Conservation (phyloP, 2,329 filamentous ascomycete species). For the Rhynchosporium graminicola region DNA sequence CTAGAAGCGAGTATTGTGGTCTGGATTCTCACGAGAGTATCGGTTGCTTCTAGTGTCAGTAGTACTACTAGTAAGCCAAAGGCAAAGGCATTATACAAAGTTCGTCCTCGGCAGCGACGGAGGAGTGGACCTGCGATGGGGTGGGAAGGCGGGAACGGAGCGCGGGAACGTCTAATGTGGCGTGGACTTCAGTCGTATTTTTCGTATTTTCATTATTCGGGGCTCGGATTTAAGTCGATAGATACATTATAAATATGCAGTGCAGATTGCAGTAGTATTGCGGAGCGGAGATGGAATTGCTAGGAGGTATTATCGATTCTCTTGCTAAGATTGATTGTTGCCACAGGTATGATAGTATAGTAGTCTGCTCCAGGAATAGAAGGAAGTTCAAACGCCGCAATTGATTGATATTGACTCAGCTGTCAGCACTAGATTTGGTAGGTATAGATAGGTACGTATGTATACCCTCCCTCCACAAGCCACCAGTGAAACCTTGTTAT, state of each 20-base stretch:
- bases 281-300: too few relatives aligned
- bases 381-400: too few relatives aligned
- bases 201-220: not conserved
- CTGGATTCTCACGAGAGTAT: not conserved
- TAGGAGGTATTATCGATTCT: too few relatives aligned
- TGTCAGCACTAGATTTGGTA: too few relatives aligned
- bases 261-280: not conserved
- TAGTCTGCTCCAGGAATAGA: too few relatives aligned
- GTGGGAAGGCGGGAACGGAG: not conserved
- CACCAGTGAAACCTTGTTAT: too few relatives aligned
- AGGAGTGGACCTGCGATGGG: not conserved
- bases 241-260: not conserved
- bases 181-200: not conserved
- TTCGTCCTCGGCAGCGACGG: not conserved
- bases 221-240: not conserved
- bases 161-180: not conserved
- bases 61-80: not conserved
- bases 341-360: too few relatives aligned
- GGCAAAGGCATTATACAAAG: not conserved
- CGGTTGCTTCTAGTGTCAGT: not conserved
- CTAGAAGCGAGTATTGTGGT: not conserved
- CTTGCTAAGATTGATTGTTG: too few relatives aligned
- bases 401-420: too few relatives aligned
- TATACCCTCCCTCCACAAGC: too few relatives aligned
- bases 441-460: too few relatives aligned